Evolutionary conservation across 805 yeast genomes (phyloP), one percentile per base, ranked within the genome.

Genomic region (Wickerhamomyces tratensis): DNA sequence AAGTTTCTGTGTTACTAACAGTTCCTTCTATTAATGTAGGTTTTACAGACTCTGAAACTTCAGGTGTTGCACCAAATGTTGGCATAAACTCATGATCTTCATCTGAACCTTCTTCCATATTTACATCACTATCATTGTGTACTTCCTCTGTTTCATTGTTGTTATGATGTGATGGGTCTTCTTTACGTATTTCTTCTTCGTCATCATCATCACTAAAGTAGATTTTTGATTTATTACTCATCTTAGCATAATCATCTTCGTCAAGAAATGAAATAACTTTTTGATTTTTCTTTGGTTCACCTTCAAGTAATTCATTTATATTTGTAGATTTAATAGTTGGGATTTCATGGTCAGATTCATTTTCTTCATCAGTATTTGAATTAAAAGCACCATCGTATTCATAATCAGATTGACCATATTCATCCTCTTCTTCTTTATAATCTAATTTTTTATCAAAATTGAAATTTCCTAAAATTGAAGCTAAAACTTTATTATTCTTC

Each of bases 391-490:
- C 69, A 39, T 66, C 71, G 48, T 69, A 65, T 50, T 76, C 84
- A 41, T 70, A 67, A 40, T 69, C 72, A 5, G 67, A 63, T 1
- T 58, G 59, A 9, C 63, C 74, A 31, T 63, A 58, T 13, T 59
- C 68, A 37, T 59, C 53, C 25, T 62, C 71, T 41, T 63, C 55
- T 36, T 64, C 69, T 35, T 64, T 63, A 14, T 70, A 52, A 1
- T 62, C 69, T 15, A 72, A 45, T 4, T 79, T 76, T 50, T 69
- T 70, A 38, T 76, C 79, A 47, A 77, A 77, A 51, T 79, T 73
- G 46, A 67, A 73, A 7, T 58, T 64, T 1, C 58, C 63, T 40
- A 82, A 58, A 41, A 82, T 53, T 6, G 65, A 60, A 4, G 73
- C 72, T 31, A 82, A 53, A 5, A 79, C 65, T 37, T 69, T 65